Base-by-base conservation (phyloP, 805 yeast species). In the Candida patagonica region DNA sequence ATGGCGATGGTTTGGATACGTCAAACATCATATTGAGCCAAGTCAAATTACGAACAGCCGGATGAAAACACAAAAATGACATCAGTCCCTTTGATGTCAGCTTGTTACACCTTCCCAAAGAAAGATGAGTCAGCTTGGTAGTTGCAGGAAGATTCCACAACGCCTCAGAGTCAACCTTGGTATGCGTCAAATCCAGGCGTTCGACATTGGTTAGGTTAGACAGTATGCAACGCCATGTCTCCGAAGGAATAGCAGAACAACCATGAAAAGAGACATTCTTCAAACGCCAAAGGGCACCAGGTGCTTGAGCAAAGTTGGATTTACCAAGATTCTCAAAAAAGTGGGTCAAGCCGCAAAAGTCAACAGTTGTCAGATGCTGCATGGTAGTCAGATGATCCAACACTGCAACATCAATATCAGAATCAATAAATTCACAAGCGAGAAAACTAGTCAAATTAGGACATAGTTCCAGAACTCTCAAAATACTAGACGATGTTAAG, bases 361-460 rank as follows among this genome's bases (percentile, higher is more conserved):
- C 96, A 9, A 87, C 61, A 1, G 84, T 74, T 57, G 79, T 73
- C 37, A 88, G 63, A 40, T 68, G 62, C 4, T 71, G 71, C 52
- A 76, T 60, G 16, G 76, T 74, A 56, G 81, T 76, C 20, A 83
- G 62, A 35, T 59, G 56, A 48, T 68, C 63, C 38, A 83, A 60
- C 1, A 83, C 76, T n/a, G 63, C 56, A 1, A 61, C 60, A 56
- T 80, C 82, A 52, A 87, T 65, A 56, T 87, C 96, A 55, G 72
- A 82, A 61, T 86, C 92, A 43, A 87, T 81, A 50, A 82, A 80
- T 56, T 87, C 96, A 47, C 82, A 74, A 2, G 86, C 92, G 41
- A 86, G 63, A 56, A 88, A 85, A 56, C 87, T 95, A 8, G 73
- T 62, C 37, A 88, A 61, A 47, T 80, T 78, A 0, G 85, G 81